Percentiles rank a stretch among this genome's conserved stretches.
Evolutionary conservation across 306 rosid species (phyloP).

Genomic region (Pterocarpus santalinus): DNA sequence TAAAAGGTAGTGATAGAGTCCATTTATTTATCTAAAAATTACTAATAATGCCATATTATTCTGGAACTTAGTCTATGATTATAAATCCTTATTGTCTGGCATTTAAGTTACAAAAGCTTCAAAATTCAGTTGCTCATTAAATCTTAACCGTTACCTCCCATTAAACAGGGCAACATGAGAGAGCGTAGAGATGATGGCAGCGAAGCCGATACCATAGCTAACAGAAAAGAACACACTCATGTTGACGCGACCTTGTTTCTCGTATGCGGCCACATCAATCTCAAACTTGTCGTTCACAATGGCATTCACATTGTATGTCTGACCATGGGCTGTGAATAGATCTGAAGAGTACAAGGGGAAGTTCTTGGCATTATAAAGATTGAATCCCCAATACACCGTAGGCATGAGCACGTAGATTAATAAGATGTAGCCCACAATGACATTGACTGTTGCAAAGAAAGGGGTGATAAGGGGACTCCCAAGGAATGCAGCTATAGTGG

Average conservation of each 20-base stretch:
- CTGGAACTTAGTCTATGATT: too few relatives aligned
- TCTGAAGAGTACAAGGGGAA: constrained; percentile 67
- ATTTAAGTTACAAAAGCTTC: background rate
- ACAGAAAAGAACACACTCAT: constrained; percentile 64
- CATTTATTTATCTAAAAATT: too few relatives aligned
- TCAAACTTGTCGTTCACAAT: constrained; percentile 69
- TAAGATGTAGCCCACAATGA: constrained; percentile 59
- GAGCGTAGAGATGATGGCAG: constrained; percentile 64
- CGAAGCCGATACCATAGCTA: constrained; percentile 73
- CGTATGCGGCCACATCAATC: constrained; percentile 60
- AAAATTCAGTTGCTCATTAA: background rate
- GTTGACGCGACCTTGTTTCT: constrained; percentile 57
- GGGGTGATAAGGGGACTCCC: constrained; percentile 73
- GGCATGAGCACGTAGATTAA: constrained; percentile 62
- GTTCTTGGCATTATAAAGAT: constrained; percentile 61
- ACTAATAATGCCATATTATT: too few relatives aligned
- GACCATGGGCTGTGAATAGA: constrained; percentile 57
- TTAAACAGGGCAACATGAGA: constrained; percentile 72
- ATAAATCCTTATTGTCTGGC: too few relatives aligned
- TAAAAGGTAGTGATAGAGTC: too few relatives aligned
- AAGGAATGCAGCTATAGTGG: constrained; percentile 58
- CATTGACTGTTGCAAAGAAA: constrained; percentile 63
- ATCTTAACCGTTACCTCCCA: constrained; percentile 58
- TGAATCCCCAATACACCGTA: constrained; percentile 61
- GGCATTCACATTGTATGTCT: constrained; percentile 51